Percentiles rank a stretch among this genome's conserved stretches.
phyloP scores from a whole-genome alignment of 1,284 basidiomycete genomes.

The Inonotus hispidus region DNA sequence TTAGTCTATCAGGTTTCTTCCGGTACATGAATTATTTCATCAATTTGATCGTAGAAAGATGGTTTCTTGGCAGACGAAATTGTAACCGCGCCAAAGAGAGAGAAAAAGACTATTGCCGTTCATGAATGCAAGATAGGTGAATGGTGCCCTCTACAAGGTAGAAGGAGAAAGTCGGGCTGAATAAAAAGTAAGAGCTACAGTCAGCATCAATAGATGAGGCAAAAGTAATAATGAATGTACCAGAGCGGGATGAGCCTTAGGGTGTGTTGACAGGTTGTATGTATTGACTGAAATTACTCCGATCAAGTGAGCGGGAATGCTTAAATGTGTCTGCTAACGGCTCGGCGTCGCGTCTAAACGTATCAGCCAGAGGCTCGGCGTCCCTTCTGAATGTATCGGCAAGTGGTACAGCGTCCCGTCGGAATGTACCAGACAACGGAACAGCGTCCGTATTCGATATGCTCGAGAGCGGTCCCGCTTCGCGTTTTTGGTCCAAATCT shows the following conservation, averaged over 20 bases:
- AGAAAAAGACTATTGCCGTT: too few relatives aligned
- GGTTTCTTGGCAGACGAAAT: too few relatives aligned
- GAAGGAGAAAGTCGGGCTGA: too few relatives aligned
- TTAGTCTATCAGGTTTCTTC: too few relatives aligned
- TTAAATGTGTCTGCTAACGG: conserved; percentile 2
- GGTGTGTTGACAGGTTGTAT: background rate
- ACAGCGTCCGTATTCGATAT: background rate
- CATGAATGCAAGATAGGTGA: too few relatives aligned
- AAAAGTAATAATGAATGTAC: background rate
- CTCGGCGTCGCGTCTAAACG: conserved; percentile 4
- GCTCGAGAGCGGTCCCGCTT: background rate
- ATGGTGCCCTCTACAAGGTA: too few relatives aligned
- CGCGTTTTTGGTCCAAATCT: background rate
- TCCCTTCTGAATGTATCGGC: conserved; percentile 10
- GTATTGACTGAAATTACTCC: background rate
- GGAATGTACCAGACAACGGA: conserved; percentile 1
- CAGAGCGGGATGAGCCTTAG: background rate
- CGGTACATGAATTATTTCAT: too few relatives aligned
- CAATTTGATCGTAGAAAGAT: too few relatives aligned
- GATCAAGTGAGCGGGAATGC: background rate
- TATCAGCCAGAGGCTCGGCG: conserved; percentile 13
- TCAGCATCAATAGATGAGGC: background rate
- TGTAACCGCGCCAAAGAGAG: too few relatives aligned
- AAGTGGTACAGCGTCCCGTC: conserved; percentile 11
- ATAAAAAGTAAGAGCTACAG: too few relatives aligned